Evolutionary conservation across 2,329 filamentous ascomycete species (phyloP).

Genomic region (Pseudocercospora ulei): DNA sequence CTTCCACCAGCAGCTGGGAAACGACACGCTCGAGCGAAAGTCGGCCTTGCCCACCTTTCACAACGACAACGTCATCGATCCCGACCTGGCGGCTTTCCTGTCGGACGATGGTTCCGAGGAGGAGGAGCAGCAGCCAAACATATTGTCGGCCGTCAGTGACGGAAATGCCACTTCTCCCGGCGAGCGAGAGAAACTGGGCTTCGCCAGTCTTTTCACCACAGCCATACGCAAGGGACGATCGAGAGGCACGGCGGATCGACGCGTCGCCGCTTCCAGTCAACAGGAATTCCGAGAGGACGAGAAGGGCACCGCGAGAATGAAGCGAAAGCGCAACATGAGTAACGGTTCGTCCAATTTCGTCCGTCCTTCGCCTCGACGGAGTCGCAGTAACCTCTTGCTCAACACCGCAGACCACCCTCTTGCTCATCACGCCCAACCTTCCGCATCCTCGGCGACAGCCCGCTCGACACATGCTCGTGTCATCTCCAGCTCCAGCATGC

Average conservation of each 20-base stretch:
- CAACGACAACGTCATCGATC: slow-evolving; percentile 96
- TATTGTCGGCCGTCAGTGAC: slow-evolving; percentile 65
- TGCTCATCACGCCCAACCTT: slow-evolving; percentile 10
- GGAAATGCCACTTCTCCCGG: slow-evolving; percentile 39
- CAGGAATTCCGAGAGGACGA: slow-evolving; percentile 52
- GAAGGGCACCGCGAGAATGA: slow-evolving; percentile 35
- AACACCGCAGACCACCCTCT: slow-evolving; percentile 34
- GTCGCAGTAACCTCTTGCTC: slow-evolving; percentile 46
- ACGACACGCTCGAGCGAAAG: slow-evolving; percentile 57
- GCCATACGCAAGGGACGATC: slow-evolving; percentile 68
- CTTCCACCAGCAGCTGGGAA: slow-evolving; percentile 58
- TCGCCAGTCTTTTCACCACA: slow-evolving; percentile 59
- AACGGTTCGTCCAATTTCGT: slow-evolving; percentile 65
- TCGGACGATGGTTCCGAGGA: slow-evolving; percentile 84
- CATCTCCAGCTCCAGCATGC: slow-evolving; percentile 72
- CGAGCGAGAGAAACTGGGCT: slow-evolving; percentile 64
- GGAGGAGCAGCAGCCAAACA: slow-evolving; percentile 70
- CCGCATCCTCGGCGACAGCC: slow-evolving; percentile 18
- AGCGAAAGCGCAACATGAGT: slow-evolving; percentile 72
- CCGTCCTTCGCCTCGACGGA: slow-evolving; percentile 60
- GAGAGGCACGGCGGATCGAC: slow-evolving; percentile 47
- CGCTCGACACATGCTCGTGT: slow-evolving; percentile 32
- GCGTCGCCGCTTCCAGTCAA: slow-evolving; percentile 52
- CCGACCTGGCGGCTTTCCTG: slow-evolving; percentile 87
- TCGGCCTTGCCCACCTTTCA: slow-evolving; percentile 79